These are phyloP conservation scores for Ophiostoma tasmaniense DNA, from an alignment of 2,329 filamentous ascomycete species.

Conservation along the genomic window DNA sequence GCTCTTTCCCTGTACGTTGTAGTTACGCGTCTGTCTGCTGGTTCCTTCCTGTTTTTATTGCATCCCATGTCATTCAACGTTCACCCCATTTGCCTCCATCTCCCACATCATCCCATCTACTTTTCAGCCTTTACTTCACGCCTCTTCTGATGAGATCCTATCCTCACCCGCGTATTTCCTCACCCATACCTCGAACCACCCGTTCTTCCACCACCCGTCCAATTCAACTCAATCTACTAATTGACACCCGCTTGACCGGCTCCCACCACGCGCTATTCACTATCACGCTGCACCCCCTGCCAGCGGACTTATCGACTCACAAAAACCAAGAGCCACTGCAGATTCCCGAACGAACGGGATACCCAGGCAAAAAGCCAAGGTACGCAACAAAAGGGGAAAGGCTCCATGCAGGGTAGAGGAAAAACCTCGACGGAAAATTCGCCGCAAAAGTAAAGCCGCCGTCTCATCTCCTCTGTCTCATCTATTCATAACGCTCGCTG, in stretches of 20 bases:
- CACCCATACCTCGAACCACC: neutral
- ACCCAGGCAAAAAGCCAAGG: neutral
- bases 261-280: neutral
- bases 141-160: neutral
- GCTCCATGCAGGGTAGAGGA: constrained; percentile 19
- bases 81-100: neutral
- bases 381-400: constrained; percentile 18
- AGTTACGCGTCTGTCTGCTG: neutral
- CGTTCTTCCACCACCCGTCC: neutral
- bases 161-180: neutral
- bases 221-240: neutral
- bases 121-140: neutral
- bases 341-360: neutral
- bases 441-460: constrained; percentile 7
- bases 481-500: neutral
- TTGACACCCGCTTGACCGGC: neutral
- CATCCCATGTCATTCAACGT: neutral
- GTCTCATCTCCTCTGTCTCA: neutral
- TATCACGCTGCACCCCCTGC: neutral
- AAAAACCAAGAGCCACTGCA: neutral
- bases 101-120: neutral
- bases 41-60: neutral
- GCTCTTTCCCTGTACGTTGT: neutral
- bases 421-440: constrained; percentile 10
- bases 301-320: neutral